Conservation (phyloP, 129 eudicot genomes). For the Escallonia herrerae region DNA sequence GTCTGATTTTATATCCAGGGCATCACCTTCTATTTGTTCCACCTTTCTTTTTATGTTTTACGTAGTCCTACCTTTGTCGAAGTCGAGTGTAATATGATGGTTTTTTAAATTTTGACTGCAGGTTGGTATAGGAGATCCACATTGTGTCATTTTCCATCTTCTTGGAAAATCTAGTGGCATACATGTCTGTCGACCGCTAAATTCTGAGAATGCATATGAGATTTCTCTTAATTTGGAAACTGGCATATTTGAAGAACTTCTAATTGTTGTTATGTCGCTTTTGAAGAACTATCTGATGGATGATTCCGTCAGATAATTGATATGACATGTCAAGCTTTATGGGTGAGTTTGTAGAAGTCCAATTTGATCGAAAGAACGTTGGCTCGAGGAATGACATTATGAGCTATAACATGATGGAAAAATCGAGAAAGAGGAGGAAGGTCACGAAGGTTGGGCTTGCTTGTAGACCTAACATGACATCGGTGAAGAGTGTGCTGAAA, state of each 20-base stretch:
- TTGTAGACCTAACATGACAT: no score
- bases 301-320: slow-evolving; percentile 81
- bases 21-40: slow-evolving; percentile 16
- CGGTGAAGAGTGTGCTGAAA: no score
- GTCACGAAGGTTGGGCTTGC: no score
- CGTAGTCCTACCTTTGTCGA: neutral
- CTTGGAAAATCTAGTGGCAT: slow-evolving; percentile 52
- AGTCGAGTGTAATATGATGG: slow-evolving; percentile 1
- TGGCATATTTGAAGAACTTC: slow-evolving; percentile 57
- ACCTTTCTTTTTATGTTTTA: neutral
- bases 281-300: slow-evolving; percentile 91
- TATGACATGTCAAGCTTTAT: slow-evolving; percentile 73
- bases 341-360: slow-evolving; percentile 45
- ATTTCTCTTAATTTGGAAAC: slow-evolving; percentile 38
- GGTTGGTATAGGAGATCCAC: slow-evolving; percentile 98
- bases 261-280: slow-evolving; percentile 56
- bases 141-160: slow-evolving; percentile 83
- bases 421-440: no score
- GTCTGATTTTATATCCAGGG: slow-evolving; percentile 89
- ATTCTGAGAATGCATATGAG: slow-evolving; percentile 30
- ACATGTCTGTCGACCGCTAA: slow-evolving; percentile 36
- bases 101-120: slow-evolving; percentile 23
- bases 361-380: no score
- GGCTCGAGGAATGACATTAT: no score
- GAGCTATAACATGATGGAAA: no score